Percentiles rank a stretch among this genome's conserved stretches.
phyloP scores from a whole-genome alignment of 148 eudicot genomes.

The Chenopodium suecicum region DNA sequence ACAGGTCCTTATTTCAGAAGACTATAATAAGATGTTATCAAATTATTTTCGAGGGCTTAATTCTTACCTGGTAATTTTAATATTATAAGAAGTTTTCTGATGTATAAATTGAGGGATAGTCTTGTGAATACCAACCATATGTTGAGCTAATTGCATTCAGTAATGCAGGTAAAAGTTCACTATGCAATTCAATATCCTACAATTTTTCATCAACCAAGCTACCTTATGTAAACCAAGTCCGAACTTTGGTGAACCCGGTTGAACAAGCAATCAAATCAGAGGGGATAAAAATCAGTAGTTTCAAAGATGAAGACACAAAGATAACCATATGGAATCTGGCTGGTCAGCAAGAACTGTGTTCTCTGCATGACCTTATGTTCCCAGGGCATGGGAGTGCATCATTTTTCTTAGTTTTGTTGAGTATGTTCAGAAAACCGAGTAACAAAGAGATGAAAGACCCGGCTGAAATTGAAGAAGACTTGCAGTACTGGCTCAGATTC shows the following conservation, averaged over 20 bases:
- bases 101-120: background rate
- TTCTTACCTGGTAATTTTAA: too few species aligned
- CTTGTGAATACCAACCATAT: background rate
- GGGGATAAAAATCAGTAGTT: constrained; percentile 62
- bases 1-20: background rate
- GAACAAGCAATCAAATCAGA: constrained; percentile 73
- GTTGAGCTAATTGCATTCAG: background rate
- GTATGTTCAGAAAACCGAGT: constrained; percentile 59
- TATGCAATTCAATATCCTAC: constrained; percentile 64
- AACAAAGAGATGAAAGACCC: constrained; percentile 74
- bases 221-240: constrained; percentile 75
- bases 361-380: constrained; percentile 89
- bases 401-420: constrained; percentile 57
- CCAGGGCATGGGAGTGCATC: constrained; percentile 95
- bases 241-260: constrained; percentile 72
- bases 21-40: too few species aligned
- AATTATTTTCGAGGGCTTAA: too few species aligned
- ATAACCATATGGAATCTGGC: constrained; percentile 88
- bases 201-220: constrained; percentile 58
- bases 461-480: constrained; percentile 75
- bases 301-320: constrained; percentile 70
- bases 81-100: background rate
- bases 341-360: constrained; percentile 68
- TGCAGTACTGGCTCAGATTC: constrained; percentile 88
- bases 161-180: constrained; percentile 73